These are phyloP conservation scores for Lactarius deliciosus DNA, from an alignment of 768 basidiomycete genomes.

Conservation along the genomic window DNA sequence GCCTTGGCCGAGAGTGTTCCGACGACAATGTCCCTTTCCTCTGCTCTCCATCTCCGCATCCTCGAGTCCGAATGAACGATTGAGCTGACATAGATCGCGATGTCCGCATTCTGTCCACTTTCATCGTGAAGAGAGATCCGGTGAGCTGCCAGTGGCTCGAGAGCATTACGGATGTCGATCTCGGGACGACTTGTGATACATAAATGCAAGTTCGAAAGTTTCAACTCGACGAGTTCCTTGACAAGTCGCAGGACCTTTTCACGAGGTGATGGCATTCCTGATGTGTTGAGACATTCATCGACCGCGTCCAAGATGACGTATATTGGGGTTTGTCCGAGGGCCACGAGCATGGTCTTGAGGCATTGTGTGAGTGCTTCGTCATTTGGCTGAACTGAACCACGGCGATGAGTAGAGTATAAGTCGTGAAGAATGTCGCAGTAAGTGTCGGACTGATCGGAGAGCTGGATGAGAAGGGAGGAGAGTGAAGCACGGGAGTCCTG, in stretches of 20 bases:
- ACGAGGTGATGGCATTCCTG: not conserved
- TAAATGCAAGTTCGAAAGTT: not conserved
- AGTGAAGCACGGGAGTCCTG: not conserved
- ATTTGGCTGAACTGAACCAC: not conserved
- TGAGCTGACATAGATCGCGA: not conserved
- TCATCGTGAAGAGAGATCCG: not conserved
- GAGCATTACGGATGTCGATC: not conserved
- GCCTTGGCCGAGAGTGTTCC: not conserved
- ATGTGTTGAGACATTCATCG: not conserved
- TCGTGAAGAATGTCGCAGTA: not conserved
- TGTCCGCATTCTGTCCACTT: not conserved
- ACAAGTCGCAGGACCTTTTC: not conserved
- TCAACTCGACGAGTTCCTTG: not conserved
- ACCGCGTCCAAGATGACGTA: not conserved
- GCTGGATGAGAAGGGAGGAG: slow-evolving; percentile 8
- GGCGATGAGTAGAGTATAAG: not conserved
- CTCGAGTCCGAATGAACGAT: not conserved
- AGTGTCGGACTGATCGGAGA: slow-evolving; percentile 1
- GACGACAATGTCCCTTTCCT: no score
- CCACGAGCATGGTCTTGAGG: not conserved
- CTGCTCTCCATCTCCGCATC: not conserved
- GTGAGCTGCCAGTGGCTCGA: not conserved
- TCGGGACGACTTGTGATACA: not conserved
- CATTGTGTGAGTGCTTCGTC: not conserved
- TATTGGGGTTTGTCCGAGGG: not conserved